Base-by-base conservation (phyloP, 2,329 filamentous ascomycete genomes). In the Nannizziopsis arthrosporioides region DNA sequence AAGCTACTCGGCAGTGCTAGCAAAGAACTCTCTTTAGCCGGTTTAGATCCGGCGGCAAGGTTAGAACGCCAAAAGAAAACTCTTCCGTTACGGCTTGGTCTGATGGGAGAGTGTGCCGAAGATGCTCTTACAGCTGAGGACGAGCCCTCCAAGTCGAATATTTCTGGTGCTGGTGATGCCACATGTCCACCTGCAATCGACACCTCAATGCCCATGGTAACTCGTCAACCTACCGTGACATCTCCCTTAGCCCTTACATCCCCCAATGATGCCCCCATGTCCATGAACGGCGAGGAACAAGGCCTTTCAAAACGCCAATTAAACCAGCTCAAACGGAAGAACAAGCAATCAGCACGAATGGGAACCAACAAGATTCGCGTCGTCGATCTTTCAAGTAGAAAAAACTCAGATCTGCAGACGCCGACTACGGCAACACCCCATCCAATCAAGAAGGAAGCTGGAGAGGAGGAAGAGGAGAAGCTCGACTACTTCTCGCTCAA, bases 401-500 rank as follows among this genome's bases (percentile, higher is more conserved):
- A 74, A 72, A 73, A 39, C 12, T 80, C 79, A 1, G 80, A 84
- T 15, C 78, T 73, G 6, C 77, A 85, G 14, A 74, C 76, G 1
- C 71, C 78, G 2, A 38, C 41, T 36, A 65, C 64, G n/a, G 57
- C 71, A 10, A 71, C 71, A 22, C 75, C 76, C 3, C 69, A 74
- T 58, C 71, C 78, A 1, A 62, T 82, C 51, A 82, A 82, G 57
- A 63, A 74, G n/a, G 78, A 81, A 54, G 70, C 75, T 47, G 76
- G 77, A 46, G 66, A 71, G 31, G 73, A 76, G 40, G 81, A 80
- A 54, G 80, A 78, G 12, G 71, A 74, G 40, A 79, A 80, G 57
- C 71, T 77, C 15, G 92, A 98, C 57, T 96, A 94, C 64, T 95
- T 98, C 67, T 93, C 80, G 27, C 74, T 95, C 12, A 90, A 95